Evolutionary conservation across 495 filamentous ascomycete species (phyloP).

Genomic region (Aspergillus sclerotioniger): DNA sequence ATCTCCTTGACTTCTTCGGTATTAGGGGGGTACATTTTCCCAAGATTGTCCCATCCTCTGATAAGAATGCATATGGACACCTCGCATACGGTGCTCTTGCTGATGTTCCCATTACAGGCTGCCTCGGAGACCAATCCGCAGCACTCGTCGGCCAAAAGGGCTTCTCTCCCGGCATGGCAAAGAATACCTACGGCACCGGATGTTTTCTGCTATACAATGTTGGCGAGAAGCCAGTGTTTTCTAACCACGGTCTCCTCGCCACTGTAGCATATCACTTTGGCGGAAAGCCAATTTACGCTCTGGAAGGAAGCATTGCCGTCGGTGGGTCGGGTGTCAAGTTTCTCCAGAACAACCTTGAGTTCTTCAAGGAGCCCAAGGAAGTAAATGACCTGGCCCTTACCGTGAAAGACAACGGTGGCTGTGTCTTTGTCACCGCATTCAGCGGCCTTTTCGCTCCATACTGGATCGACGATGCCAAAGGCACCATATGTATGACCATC

Average conservation of each 20-base stretch:
- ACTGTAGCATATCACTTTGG: constrained; percentile 81
- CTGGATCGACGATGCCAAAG: constrained; percentile 95
- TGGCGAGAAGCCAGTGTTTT: constrained; percentile 84
- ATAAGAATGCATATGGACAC: constrained; percentile 67
- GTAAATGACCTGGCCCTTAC: constrained; percentile 77
- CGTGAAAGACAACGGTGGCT: constrained; percentile 84
- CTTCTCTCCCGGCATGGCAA: constrained; percentile 83
- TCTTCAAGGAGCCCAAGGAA: constrained; percentile 70
- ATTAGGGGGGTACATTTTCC: constrained; percentile 74
- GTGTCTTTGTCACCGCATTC: constrained; percentile 94
- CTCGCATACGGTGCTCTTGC: constrained; percentile 63
- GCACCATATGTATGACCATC: constrained; percentile 68
- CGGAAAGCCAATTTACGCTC: constrained; percentile 76
- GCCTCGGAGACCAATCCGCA: constrained; percentile 90
- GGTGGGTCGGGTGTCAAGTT: constrained; percentile 89
- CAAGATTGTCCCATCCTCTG: constrained; percentile 82
- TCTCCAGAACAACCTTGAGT: constrained; percentile 80
- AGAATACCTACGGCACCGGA: constrained; percentile 96
- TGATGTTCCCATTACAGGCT: constrained; percentile 76
- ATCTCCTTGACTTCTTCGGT: constrained; percentile 78
- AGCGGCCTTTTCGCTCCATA: constrained; percentile 95
- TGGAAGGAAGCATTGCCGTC: constrained; percentile 94
- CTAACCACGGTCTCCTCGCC: constrained; percentile 82
- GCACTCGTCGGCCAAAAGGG: constrained; percentile 91
- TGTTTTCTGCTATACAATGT: constrained; percentile 96